A percentile compares a stretch with the other conserved stretches of the same genome.
phyloP scores from a whole-genome alignment of 1,284 basidiomycete genomes.

The Naganishia liquefaciens region DNA sequence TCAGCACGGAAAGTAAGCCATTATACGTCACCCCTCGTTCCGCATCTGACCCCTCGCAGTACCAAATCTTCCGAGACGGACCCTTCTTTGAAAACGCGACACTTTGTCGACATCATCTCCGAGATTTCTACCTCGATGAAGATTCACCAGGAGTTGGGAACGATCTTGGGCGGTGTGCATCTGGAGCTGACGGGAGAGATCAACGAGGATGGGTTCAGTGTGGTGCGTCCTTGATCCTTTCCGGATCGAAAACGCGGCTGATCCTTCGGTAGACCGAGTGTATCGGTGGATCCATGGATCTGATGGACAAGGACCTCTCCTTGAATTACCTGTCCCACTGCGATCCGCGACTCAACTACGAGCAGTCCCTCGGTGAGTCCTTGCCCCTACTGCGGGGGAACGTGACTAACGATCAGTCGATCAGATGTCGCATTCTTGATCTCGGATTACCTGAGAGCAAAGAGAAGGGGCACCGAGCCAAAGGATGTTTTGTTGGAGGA shows the following conservation, averaged over 20 bases:
- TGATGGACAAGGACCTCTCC: conserved; percentile 58
- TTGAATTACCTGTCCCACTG: conserved; percentile 59
- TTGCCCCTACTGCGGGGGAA: conserved; percentile 15
- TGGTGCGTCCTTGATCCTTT: conserved; percentile 52
- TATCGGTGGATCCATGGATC: conserved; percentile 61
- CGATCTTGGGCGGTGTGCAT: conserved; percentile 88
- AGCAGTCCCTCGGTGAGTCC: conserved; percentile 57
- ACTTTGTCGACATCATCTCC: conserved; percentile 85
- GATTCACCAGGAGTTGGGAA: conserved; percentile 71
- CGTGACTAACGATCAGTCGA: neutral
- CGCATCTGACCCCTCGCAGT: conserved; percentile 55
- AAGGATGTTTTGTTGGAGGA: conserved; percentile 40
- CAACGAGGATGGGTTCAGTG: conserved; percentile 87
- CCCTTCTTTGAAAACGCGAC: conserved; percentile 72
- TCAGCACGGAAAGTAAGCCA: conserved; percentile 74
- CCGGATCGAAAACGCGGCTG: neutral
- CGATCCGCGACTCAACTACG: conserved; percentile 59
- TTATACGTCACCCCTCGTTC: conserved; percentile 1
- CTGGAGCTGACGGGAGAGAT: conserved; percentile 96
- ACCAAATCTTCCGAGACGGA: conserved; percentile 73
- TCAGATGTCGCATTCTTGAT: conserved; percentile 57
- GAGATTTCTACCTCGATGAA: conserved; percentile 80
- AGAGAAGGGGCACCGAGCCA: conserved; percentile 47
- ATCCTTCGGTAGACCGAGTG: conserved; percentile 56
- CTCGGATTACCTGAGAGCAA: conserved; percentile 52